phyloP scores from a whole-genome alignment of 768 basidiomycete genomes.

The Floccularia luteovirens region DNA sequence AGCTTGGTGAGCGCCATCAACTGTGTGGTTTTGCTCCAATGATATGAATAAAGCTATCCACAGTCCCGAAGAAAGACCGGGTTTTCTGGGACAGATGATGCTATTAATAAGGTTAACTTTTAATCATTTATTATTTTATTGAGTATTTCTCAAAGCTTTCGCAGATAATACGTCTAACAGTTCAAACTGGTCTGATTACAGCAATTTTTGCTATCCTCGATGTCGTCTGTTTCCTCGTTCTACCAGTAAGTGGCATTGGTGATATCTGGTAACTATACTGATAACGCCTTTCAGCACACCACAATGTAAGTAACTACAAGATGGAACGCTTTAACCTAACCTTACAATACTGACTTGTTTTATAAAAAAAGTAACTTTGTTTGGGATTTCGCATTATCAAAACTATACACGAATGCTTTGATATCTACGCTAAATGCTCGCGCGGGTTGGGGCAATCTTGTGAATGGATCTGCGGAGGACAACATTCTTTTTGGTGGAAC shows the following conservation, averaged over 20 bases:
- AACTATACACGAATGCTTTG: slow-evolving; percentile 17
- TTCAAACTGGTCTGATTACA: slow-evolving; percentile 22
- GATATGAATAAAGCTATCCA: neutral
- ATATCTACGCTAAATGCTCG: slow-evolving; percentile 16
- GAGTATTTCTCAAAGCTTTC: neutral
- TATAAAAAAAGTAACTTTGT: slow-evolving; percentile 19
- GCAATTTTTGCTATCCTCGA: slow-evolving; percentile 20
- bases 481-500: slow-evolving; percentile 12
- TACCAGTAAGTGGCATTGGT: slow-evolving; percentile 11
- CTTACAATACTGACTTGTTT: no score
- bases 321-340: no score
- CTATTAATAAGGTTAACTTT: slow-evolving; percentile 17
- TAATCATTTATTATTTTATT: neutral
- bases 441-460: slow-evolving; percentile 8
- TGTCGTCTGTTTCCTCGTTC: slow-evolving; percentile 18
- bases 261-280: neutral
- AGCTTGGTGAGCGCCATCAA: slow-evolving; percentile 27
- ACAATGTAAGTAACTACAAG: slow-evolving; percentile 15
- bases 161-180: slow-evolving; percentile 12
- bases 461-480: slow-evolving; percentile 4
- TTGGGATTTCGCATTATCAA: slow-evolving; percentile 20
- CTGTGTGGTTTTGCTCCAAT: neutral
- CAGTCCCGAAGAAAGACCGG: slow-evolving; percentile 30
- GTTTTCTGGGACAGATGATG: slow-evolving; percentile 24
- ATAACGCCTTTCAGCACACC: slow-evolving; percentile 9